Conservation (phyloP, 2,329 filamentous ascomycete species). For the Penicillium sp. region DNA sequence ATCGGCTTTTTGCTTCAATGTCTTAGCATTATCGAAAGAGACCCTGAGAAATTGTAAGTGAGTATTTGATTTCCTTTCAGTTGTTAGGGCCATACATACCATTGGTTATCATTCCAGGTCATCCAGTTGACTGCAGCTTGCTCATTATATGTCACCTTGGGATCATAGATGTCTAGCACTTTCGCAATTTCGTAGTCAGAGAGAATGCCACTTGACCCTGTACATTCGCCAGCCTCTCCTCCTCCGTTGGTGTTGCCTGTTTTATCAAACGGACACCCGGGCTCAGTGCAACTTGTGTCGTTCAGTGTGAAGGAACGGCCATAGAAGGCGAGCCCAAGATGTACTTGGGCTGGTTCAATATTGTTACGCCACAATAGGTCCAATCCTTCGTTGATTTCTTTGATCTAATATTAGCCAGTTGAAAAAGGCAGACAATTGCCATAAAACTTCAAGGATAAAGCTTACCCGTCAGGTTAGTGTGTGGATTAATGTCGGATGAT, state of each 20-base stretch:
- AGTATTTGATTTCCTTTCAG: neutral
- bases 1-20: slow-evolving; percentile 17
- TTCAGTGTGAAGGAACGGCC: no score
- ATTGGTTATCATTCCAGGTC: slow-evolving; percentile 9
- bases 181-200: no score
- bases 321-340: no score
- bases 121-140: slow-evolving; percentile 17
- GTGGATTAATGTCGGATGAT: neutral
- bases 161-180: neutral
- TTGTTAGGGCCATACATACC: slow-evolving; percentile 7
- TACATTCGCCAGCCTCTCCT: no score
- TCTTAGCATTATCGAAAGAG: slow-evolving; percentile 17
- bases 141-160: slow-evolving; percentile 1
- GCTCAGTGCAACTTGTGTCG: no score
- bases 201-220: no score
- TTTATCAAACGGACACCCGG: no score
- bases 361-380: no score
- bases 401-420: neutral
- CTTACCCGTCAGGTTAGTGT: slow-evolving; percentile 1
- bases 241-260: no score
- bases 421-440: no score
- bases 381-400: neutral
- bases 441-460: neutral
- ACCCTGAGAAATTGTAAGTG: slow-evolving; percentile 10
- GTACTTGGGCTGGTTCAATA: no score